phyloP scores from a whole-genome alignment of 176 grass and related monocot species.

The Triticum monococcum region DNA sequence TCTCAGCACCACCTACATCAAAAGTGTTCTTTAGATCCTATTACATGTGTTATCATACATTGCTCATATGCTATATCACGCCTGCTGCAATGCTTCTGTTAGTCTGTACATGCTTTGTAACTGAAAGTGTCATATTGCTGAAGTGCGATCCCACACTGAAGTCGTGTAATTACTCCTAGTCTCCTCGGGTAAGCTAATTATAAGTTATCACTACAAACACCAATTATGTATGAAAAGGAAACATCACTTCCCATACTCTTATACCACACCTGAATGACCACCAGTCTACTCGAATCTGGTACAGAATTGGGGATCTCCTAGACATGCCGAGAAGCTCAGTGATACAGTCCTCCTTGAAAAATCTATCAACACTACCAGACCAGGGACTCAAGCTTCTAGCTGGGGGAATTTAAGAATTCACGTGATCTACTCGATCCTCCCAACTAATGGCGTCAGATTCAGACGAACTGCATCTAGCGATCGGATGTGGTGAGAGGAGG shows the following conservation, averaged over 20 bases:
- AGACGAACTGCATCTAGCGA: background rate
- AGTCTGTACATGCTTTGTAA: background rate
- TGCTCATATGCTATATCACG: background rate
- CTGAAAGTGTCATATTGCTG: background rate
- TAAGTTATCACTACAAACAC: background rate
- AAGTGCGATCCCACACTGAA: background rate
- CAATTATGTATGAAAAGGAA: background rate
- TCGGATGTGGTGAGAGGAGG: background rate
- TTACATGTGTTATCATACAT: background rate
- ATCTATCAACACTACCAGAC: background rate
- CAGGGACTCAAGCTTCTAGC: background rate
- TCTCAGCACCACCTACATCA: conserved; percentile 80
- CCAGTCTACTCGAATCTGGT: background rate
- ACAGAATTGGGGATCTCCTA: conserved; percentile 8
- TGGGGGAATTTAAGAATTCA: background rate
- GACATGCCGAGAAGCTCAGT: background rate
- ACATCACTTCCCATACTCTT: background rate
- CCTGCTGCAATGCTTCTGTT: background rate
- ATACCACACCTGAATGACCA: background rate
- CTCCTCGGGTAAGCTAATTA: background rate
- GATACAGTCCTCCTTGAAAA: background rate
- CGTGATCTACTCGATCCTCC: conserved; percentile 2
- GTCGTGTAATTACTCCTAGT: background rate
- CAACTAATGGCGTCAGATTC: background rate
- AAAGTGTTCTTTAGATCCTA: background rate